These are phyloP conservation scores for Anisodus acutangulus DNA, from an alignment of 257 asterid genomes.

Conservation along the genomic window DNA sequence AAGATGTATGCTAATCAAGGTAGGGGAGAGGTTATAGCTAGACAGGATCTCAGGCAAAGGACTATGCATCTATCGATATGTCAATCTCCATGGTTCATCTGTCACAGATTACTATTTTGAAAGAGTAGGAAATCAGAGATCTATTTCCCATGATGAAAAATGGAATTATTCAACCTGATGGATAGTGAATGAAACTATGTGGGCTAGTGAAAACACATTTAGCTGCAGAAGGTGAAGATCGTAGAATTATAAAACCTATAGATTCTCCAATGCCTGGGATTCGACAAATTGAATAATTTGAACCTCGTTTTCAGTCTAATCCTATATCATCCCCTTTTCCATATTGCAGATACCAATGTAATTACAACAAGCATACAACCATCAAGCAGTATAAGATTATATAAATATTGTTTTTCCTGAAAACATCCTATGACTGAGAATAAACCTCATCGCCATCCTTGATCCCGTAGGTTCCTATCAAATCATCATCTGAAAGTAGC, in stretches of 20 bases:
- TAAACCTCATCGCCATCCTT: conserved; percentile 39
- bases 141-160: background rate
- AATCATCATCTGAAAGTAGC: conserved; percentile 30
- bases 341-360: background rate
- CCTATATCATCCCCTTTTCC: background rate
- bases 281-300: background rate
- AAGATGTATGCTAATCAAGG: background rate
- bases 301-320: background rate
- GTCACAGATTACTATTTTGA: background rate
- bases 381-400: background rate
- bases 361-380: background rate
- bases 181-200: background rate
- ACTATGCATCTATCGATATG: background rate
- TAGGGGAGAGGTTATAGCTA: background rate
- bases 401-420: too few species aligned
- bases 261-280: background rate
- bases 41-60: background rate
- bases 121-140: background rate
- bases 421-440: background rate
- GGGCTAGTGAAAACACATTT: background rate
- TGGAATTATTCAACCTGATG: background rate
- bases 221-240: background rate
- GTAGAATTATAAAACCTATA: background rate
- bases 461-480: conserved; percentile 34
- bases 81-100: background rate